Conservation (phyloP, 176 grass and related monocot genomes). For the Ensete ventricosum region DNA sequence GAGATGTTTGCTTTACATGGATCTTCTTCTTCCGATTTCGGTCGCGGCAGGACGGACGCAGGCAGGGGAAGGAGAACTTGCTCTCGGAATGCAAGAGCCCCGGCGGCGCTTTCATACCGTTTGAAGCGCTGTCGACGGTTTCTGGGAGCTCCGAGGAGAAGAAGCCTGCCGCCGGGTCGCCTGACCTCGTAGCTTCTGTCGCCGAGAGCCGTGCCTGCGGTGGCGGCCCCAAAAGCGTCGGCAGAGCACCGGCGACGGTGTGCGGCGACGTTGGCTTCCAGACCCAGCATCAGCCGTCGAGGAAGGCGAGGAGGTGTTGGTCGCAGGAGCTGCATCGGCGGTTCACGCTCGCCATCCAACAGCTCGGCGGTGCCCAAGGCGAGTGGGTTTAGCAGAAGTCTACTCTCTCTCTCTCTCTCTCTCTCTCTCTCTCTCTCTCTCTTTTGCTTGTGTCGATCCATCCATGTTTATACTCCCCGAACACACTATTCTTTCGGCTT, state of each 20-base stretch:
- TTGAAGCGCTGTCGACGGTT: background rate
- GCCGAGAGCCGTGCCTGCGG: background rate
- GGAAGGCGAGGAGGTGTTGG: slow-evolving; percentile 79
- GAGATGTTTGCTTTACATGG: background rate
- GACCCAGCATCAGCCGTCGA: slow-evolving; percentile 21
- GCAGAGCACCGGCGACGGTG: background rate
- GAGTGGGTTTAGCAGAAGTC: background rate
- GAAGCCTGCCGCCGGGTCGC: background rate
- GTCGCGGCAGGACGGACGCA: background rate
- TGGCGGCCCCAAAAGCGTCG: background rate
- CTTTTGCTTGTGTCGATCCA: too few relatives aligned
- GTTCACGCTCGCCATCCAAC: slow-evolving; percentile 67
- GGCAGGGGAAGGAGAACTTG: background rate
- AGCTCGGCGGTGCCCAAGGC: slow-evolving; percentile 71
- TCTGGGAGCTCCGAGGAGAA: background rate
- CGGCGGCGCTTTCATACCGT: background rate
- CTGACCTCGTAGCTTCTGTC: background rate
- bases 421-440: too few relatives aligned
- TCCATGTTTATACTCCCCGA: too few relatives aligned
- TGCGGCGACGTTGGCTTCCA: background rate
- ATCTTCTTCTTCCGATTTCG: background rate
- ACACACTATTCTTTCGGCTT: too few relatives aligned
- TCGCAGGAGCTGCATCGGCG: slow-evolving; percentile 75
- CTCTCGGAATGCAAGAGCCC: background rate
- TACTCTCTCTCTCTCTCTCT: too few relatives aligned